Evolutionary conservation across 139 green algal genomes (phyloP).

Genomic region (Chlamydomonas incerta): DNA sequence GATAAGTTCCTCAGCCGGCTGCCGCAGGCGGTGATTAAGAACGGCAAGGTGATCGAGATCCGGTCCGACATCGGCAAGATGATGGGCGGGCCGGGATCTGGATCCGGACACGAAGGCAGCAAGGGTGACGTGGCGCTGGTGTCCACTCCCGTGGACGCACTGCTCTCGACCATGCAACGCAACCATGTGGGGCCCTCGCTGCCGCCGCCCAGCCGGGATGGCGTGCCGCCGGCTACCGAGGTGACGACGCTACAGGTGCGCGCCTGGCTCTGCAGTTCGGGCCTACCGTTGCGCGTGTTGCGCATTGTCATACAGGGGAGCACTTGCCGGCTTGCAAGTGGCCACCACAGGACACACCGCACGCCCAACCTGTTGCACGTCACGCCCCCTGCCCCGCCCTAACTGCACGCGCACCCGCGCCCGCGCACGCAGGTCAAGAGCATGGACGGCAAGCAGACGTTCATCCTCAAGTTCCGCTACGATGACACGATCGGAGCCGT

Average conservation of each 20-base stretch:
- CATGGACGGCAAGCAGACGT: conserved; percentile 67
- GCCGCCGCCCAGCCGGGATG: conserved; percentile 48
- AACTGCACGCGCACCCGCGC: too few relatives aligned
- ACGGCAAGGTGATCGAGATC: conserved; percentile 63
- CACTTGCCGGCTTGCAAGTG: too few relatives aligned
- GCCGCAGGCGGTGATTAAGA: conserved; percentile 64
- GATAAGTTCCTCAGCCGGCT: conserved; percentile 65
- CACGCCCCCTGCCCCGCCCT: too few relatives aligned
- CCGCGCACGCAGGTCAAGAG: conserved; percentile 58
- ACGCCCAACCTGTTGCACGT: too few relatives aligned
- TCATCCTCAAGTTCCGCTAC: conserved; percentile 64
- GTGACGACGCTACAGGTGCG: conserved; percentile 33
- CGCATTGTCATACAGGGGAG: too few relatives aligned
- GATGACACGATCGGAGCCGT: conserved; percentile 61
- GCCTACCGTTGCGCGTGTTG: too few relatives aligned
- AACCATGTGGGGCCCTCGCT: conserved; percentile 57
- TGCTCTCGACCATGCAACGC: conserved; percentile 57
- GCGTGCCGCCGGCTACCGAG: conserved; percentile 13
- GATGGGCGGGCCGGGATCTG: not conserved
- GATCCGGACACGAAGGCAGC: not conserved
- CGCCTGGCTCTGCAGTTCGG: too few relatives aligned
- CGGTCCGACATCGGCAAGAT: conserved; percentile 34
- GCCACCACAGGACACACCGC: too few relatives aligned
- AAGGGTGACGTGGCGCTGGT: conserved; percentile 46
- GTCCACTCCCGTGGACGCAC: conserved; percentile 46